Percentiles rank a stretch among this genome's conserved stretches.
phyloP scores from a whole-genome alignment of 805 yeast species.

The Ogataea philodendri region DNA sequence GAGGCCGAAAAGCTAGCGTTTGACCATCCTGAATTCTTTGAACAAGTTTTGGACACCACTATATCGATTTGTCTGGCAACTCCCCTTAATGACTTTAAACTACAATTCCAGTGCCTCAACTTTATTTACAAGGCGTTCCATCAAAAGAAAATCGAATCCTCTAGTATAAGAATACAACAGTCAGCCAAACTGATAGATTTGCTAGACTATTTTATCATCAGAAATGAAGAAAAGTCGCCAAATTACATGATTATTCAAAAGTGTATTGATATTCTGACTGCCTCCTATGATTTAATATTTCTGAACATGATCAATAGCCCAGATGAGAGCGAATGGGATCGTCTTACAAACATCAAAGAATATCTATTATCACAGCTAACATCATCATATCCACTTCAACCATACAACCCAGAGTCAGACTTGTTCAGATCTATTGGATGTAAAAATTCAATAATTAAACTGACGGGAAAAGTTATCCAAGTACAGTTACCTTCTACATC shows the following conservation, averaged over 20 bases:
- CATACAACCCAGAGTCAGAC: slow-evolving; percentile 50
- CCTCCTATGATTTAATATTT: slow-evolving; percentile 46
- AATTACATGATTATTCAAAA: slow-evolving; percentile 24
- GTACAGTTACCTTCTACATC: slow-evolving; percentile 46
- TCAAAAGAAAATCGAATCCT: slow-evolving; percentile 21
- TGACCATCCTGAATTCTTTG: slow-evolving; percentile 21
- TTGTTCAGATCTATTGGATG: slow-evolving; percentile 51
- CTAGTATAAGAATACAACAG: slow-evolving; percentile 21
- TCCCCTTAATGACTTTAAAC: slow-evolving; percentile 11
- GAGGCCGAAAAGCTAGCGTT: slow-evolving; percentile 26
- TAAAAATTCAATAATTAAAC: slow-evolving; percentile 68
- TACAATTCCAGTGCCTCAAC: slow-evolving; percentile 26
- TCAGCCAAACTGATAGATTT: slow-evolving; percentile 24
- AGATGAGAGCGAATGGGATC: slow-evolving; percentile 52
- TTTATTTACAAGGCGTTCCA: slow-evolving; percentile 29
- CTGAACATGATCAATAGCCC: slow-evolving; percentile 46
- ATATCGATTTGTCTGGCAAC: slow-evolving; percentile 23
- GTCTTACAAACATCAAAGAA: slow-evolving; percentile 53
- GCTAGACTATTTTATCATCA: slow-evolving; percentile 24
- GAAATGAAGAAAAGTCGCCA: slow-evolving; percentile 21
- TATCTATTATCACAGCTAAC: slow-evolving; percentile 62
- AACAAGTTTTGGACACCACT: slow-evolving; percentile 23
- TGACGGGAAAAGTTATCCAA: slow-evolving; percentile 58
- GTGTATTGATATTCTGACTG: slow-evolving; percentile 36
- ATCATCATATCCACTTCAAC: slow-evolving; percentile 50